Base-by-base conservation (phyloP, 2,329 filamentous ascomycete species). In the Fusarium odoratissimum region DNA sequence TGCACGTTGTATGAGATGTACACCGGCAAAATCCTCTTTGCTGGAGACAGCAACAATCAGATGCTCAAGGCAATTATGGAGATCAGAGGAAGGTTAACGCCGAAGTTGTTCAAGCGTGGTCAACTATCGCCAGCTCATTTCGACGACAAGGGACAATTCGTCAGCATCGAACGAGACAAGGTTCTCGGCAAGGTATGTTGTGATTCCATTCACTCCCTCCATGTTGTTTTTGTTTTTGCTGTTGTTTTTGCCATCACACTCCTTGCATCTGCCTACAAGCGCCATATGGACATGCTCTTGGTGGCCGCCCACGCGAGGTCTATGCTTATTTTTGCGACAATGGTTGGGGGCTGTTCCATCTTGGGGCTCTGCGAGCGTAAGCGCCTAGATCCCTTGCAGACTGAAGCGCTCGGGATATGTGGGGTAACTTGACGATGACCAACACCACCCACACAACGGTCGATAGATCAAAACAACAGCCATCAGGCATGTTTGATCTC, bases 21-120 rank as follows among this genome's bases (percentile, higher is more conserved):
- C 84, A 98, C 96, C 1, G 96, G 96, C 78, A 97, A 98, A 82
- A 98, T 99, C 64, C 87, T 99, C 37, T 99, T 99, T 81, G 95
- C 94, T 2, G 96, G 96, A 66, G 90, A 93, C 73, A 96, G 94
- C 84, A 99, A 99, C 85, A 99, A 99, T 80, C 95, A 97, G 84
- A 99, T 99, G 96, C 89, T 99, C 67, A 93, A 94, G 72, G 92
- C 93, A 25, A 97, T 99, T 76, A 97, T 98, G 91, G 95, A 99
- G 80, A 95, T 95, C 76, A 91, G 97, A 52, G 96, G 96, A 78
- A 97, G 95, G 82, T 91, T 98, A 71, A 95, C 94, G 35, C 91
- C 93, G 51, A 98, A 98, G 82, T 87, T 98, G 70, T 91, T 97
- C 78, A 94, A 94, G 76, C 92, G 93, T 58, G 94, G 95, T 6